These are phyloP conservation scores for Agrostemma githago DNA, from an alignment of 148 eudicot species.

Conservation along the genomic window DNA sequence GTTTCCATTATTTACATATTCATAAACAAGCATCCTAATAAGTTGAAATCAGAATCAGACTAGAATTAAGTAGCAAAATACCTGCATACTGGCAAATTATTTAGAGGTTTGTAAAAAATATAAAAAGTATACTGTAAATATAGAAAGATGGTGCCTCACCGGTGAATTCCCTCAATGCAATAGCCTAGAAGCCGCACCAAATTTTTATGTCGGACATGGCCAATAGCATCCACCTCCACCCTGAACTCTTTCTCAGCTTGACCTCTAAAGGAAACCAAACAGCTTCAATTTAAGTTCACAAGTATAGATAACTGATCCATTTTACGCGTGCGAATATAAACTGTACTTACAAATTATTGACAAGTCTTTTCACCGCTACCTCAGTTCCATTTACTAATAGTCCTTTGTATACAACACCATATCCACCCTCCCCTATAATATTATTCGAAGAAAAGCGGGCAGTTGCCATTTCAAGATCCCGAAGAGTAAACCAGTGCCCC, in stretches of 20 bases:
- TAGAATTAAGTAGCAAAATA: constrained; percentile 7
- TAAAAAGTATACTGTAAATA: background rate
- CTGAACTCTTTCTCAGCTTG: constrained; percentile 93
- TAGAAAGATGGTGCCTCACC: constrained; percentile 35
- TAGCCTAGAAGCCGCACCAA: constrained; percentile 88
- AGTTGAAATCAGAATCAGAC: background rate
- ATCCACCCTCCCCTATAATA: constrained; percentile 88
- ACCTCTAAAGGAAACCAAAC: constrained; percentile 44
- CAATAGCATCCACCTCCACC: constrained; percentile 91
- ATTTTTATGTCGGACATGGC: constrained; percentile 88
- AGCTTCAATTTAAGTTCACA: constrained; percentile 8
- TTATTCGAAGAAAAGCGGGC: constrained; percentile 56
- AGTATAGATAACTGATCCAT: constrained; percentile 1
- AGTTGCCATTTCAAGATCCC: constrained; percentile 79
- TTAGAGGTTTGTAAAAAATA: background rate
- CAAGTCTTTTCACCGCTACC: constrained; percentile 87
- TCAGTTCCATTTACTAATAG: constrained; percentile 67
- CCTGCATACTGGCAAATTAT: background rate
- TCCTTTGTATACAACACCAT: constrained; percentile 82
- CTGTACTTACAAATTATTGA: constrained; percentile 72
- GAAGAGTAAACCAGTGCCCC: constrained; percentile 95
- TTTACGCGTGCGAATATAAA: background rate
- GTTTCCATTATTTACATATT: constrained; percentile 84
- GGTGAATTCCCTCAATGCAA: constrained; percentile 86
- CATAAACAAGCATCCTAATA: constrained; percentile 76